A percentile compares a stretch with the other conserved stretches of the same genome.
phyloP scores from a whole-genome alignment of 148 eudicot species.

The Vaccinium myrtillus region DNA sequence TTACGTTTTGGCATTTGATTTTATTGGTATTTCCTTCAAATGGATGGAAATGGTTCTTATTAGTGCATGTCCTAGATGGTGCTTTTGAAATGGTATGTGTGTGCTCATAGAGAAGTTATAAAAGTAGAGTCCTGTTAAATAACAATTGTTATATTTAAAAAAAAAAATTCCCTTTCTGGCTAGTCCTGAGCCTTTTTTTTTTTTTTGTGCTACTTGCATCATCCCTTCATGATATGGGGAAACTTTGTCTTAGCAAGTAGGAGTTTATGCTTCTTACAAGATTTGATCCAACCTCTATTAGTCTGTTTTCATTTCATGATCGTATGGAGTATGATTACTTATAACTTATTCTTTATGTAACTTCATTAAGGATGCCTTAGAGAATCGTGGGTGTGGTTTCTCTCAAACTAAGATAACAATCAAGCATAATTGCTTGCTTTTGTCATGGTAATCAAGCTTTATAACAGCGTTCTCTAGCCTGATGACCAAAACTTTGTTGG shows the following conservation, averaged over 20 bases:
- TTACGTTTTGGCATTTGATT: background rate
- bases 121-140: background rate
- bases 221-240: background rate
- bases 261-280: background rate
- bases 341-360: background rate
- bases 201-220: background rate
- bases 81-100: constrained; percentile 1
- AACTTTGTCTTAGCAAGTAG: background rate
- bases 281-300: background rate
- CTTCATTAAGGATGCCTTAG: background rate
- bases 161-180: background rate
- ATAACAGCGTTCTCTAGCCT: background rate
- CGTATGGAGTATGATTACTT: background rate
- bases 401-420: background rate
- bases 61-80: background rate
- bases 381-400: background rate
- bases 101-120: background rate
- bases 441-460: background rate
- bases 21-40: background rate
- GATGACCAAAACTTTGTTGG: background rate
- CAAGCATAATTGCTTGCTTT: background rate
- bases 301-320: background rate
- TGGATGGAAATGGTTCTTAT: background rate
- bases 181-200: background rate
- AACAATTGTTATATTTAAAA: background rate